These are phyloP conservation scores for Saxophila tyrrhenica DNA, from an alignment of 495 filamentous ascomycete species.

Conservation along the genomic window DNA sequence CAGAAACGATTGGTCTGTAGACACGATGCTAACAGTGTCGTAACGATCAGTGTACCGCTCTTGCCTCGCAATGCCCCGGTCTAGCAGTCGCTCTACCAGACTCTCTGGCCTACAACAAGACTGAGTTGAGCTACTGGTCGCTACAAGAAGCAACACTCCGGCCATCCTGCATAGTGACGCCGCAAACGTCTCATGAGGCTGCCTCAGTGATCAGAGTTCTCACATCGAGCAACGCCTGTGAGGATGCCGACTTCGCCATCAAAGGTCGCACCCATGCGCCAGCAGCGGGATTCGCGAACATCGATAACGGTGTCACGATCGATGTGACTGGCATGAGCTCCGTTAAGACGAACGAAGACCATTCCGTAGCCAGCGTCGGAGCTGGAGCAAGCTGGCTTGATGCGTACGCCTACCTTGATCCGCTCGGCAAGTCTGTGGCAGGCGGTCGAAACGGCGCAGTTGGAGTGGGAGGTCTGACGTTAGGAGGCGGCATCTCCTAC, in stretches of 20 bases:
- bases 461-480: constrained; percentile 22
- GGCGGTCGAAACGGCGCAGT: constrained; percentile 19
- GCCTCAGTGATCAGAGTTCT: not conserved
- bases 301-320: constrained; percentile 40
- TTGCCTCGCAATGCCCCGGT: not conserved
- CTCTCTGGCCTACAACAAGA: not conserved
- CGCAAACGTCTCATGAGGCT: not conserved
- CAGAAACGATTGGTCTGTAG: not conserved
- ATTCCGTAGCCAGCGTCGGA: constrained; percentile 14
- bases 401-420: constrained; percentile 19
- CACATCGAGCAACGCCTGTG: not conserved
- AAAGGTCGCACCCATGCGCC: constrained; percentile 32
- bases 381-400: constrained; percentile 19
- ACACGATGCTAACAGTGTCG: not conserved
- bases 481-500: constrained; percentile 20
- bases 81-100: not conserved
- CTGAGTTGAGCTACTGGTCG: constrained; percentile 4
- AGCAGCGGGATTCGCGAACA: constrained; percentile 40
- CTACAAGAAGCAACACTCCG: constrained; percentile 3
- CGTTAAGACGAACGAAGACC: constrained; percentile 34
- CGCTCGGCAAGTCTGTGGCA: constrained; percentile 8
- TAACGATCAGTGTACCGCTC: not conserved
- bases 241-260: not conserved
- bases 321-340: constrained; percentile 37
- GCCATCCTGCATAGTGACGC: constrained; percentile 6